Evolutionary conservation across 2,329 filamentous ascomycete species (phyloP).

Genomic region (Mycosphaerella sp.): DNA sequence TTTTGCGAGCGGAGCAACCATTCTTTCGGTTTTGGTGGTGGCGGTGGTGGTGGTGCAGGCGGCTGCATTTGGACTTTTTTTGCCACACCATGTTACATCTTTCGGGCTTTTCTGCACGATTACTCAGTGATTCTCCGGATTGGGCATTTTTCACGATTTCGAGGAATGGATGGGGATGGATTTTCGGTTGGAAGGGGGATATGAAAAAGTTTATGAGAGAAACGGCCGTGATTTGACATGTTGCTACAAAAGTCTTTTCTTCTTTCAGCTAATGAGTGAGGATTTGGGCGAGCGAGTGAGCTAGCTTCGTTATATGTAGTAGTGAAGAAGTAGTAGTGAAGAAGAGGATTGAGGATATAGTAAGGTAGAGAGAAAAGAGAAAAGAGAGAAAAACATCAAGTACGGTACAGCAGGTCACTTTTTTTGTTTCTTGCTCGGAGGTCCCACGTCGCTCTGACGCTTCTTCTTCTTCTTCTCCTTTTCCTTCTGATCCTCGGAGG

Average conservation of each 20-base stretch:
- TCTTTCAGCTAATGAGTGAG: not conserved
- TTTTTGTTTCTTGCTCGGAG: constrained; percentile 38
- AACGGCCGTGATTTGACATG: constrained; percentile 1
- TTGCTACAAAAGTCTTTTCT: not conserved
- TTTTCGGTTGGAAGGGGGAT: not conserved
- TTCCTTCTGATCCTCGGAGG: constrained; percentile 29
- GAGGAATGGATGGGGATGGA: constrained; percentile 1
- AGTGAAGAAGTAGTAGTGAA: too few relatives aligned
- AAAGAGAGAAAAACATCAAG: too few relatives aligned
- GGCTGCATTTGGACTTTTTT: not conserved
- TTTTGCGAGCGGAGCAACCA: too few relatives aligned
- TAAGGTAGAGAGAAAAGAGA: too few relatives aligned
- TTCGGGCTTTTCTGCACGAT: too few relatives aligned
- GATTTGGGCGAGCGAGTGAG: too few relatives aligned
- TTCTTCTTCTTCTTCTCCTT: constrained; percentile 31
- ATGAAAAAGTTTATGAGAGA: not conserved
- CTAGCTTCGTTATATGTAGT: not conserved
- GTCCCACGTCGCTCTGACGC: constrained; percentile 38
- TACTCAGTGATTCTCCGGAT: not conserved
- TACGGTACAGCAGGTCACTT: too few relatives aligned
- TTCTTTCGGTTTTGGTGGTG: not conserved
- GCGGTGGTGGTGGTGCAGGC: constrained; percentile 3
- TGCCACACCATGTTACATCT: too few relatives aligned
- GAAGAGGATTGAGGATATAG: too few relatives aligned
- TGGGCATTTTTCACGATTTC: constrained; percentile 8